Conservation (phyloP, 176 grass and related monocot species). For the Bothriochloa decipiens region DNA sequence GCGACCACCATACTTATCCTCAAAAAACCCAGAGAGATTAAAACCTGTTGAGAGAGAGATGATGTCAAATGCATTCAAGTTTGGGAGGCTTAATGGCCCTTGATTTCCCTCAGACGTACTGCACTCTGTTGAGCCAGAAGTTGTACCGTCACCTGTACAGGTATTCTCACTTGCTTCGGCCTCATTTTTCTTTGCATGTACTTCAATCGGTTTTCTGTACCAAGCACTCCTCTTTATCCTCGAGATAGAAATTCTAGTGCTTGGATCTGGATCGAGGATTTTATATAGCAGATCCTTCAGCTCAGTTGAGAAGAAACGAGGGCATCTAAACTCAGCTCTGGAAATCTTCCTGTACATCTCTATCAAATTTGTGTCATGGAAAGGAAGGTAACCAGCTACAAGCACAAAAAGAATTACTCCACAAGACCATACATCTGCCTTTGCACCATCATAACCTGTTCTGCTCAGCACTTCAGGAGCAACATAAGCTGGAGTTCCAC, state of each 20-base stretch:
- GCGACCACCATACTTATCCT: slow-evolving; percentile 48
- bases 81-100: slow-evolving; percentile 57
- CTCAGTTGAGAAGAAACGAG: slow-evolving; percentile 70
- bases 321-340: slow-evolving; percentile 77
- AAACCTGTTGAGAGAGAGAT: slow-evolving; percentile 86
- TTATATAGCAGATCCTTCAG: slow-evolving; percentile 65
- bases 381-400: slow-evolving; percentile 88
- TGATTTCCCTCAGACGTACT: slow-evolving; percentile 53
- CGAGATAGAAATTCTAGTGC: slow-evolving; percentile 75
- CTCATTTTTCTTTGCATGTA: slow-evolving; percentile 40
- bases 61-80: slow-evolving; percentile 93
- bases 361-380: slow-evolving; percentile 93
- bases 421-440: slow-evolving; percentile 89
- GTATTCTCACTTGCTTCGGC: slow-evolving; percentile 8
- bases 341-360: slow-evolving; percentile 92
- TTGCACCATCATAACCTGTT: slow-evolving; percentile 90
- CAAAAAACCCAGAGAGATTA: slow-evolving; percentile 81
- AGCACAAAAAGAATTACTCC: slow-evolving; percentile 94
- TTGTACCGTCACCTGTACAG: slow-evolving; percentile 30
- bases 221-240: slow-evolving; percentile 76
- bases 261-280: slow-evolving; percentile 83
- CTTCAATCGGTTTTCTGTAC: slow-evolving; percentile 59
- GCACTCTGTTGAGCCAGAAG: slow-evolving; percentile 29
- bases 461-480: slow-evolving; percentile 83
- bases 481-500: slow-evolving; percentile 97